Conservation (phyloP, 257 asterid species). For the Solanum corneliomulleri region DNA sequence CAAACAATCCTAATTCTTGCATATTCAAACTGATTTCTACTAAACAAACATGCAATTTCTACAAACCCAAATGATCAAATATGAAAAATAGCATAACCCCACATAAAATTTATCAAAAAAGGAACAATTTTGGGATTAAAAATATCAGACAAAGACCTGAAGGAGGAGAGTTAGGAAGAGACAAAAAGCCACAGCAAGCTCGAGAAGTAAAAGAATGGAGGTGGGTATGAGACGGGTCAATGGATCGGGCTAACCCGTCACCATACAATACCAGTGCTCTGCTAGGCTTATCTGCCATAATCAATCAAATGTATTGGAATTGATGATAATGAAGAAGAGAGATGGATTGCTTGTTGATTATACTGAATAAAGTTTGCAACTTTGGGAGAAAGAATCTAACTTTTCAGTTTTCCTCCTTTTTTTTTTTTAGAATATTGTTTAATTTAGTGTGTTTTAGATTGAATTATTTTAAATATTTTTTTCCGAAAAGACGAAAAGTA, state of each 20-base stretch:
- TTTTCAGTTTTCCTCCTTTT: neutral
- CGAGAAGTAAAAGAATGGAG: constrained; percentile 66
- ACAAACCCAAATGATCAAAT: neutral
- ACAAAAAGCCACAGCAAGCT: constrained; percentile 59
- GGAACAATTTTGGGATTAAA: neutral
- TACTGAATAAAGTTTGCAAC: neutral
- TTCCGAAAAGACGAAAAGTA: no score
- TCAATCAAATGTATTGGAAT: neutral
- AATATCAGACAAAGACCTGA: constrained; percentile 24
- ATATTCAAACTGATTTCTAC: neutral
- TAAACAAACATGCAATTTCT: neutral
- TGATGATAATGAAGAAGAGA: neutral
- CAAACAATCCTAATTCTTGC: constrained; percentile 10
- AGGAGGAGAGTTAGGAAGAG: constrained; percentile 61
- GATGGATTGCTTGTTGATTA: neutral
- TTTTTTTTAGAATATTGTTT: neutral
- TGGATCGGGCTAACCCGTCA: constrained; percentile 59
- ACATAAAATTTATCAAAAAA: neutral
- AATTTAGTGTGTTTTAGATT: fast-evolving
- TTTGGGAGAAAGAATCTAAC: neutral
- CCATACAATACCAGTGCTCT: constrained; percentile 73
- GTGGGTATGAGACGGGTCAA: constrained; percentile 49
- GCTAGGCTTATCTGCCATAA: constrained; percentile 77
- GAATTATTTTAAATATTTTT: neutral
- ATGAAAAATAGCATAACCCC: neutral